These are phyloP conservation scores for Sporothrix brunneoviolacea DNA, from an alignment of 2,329 filamentous ascomycete genomes.

Conservation along the genomic window DNA sequence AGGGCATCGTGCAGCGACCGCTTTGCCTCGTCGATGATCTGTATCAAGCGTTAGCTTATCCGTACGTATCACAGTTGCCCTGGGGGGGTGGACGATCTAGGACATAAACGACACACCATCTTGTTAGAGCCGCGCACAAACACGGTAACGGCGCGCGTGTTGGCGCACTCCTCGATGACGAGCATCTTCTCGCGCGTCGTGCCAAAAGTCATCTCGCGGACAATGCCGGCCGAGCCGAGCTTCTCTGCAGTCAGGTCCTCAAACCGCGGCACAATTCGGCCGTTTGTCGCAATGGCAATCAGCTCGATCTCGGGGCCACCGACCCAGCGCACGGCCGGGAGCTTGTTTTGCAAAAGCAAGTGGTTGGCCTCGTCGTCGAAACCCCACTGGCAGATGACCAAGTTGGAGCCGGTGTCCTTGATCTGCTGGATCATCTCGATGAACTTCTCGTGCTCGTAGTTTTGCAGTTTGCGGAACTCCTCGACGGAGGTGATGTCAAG, in stretches of 20 bases:
- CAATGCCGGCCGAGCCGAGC: slow-evolving; percentile 81
- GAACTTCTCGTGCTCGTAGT: slow-evolving; percentile 93
- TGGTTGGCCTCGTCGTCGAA: slow-evolving; percentile 99
- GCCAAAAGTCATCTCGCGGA: slow-evolving; percentile 92
- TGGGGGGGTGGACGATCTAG: too few species aligned
- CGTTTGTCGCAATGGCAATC: slow-evolving; percentile 97
- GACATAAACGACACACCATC: slow-evolving; percentile 59
- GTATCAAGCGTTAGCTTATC: neutral
- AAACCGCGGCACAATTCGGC: slow-evolving; percentile 93
- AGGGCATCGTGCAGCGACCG: slow-evolving; percentile 94
- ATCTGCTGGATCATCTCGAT: slow-evolving; percentile 98
- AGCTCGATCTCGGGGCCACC: slow-evolving; percentile 97
- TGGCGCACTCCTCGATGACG: slow-evolving; percentile 98
- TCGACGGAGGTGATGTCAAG: slow-evolving; percentile 95
- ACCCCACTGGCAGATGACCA: slow-evolving; percentile 98
- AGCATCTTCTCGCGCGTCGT: slow-evolving; percentile 99
- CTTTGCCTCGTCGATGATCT: slow-evolving; percentile 99
- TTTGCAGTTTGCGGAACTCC: slow-evolving; percentile 96
- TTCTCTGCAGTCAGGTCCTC: slow-evolving; percentile 90
- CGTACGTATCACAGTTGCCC: too few species aligned
- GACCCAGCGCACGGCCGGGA: slow-evolving; percentile 96
- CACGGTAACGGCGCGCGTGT: slow-evolving; percentile 90
- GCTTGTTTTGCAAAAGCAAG: slow-evolving; percentile 86
- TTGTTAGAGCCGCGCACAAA: slow-evolving; percentile 98
- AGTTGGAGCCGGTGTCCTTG: slow-evolving; percentile 93